phyloP scores from a whole-genome alignment of 192 early-diverging fungal species.

The Coemansia sp. region DNA sequence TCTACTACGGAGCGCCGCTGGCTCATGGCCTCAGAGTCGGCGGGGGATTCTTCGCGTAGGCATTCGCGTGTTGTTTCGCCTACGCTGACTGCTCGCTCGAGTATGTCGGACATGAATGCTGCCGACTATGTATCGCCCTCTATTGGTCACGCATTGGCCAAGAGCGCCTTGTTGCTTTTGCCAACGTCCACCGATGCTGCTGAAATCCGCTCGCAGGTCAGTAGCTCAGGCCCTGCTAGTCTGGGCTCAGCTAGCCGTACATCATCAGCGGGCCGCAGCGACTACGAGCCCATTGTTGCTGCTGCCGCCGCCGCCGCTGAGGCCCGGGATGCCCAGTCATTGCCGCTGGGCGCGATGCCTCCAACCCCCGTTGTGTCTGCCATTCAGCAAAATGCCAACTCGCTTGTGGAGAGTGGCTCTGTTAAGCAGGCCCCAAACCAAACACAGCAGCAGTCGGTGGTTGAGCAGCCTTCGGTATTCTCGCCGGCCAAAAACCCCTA shows the following conservation, averaged over 20 bases:
- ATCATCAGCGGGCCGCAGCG: background rate
- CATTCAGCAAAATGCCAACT: background rate
- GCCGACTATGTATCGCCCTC: background rate
- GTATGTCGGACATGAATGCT: slow-evolving; percentile 35
- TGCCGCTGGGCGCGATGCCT: background rate
- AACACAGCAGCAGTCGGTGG: background rate
- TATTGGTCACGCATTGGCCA: slow-evolving; percentile 13
- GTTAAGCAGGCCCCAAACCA: background rate
- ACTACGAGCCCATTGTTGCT: background rate
- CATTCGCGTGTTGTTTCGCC: slow-evolving; percentile 37
- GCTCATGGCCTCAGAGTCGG: slow-evolving; percentile 30
- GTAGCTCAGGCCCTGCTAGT: background rate
- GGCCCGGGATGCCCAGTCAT: background rate
- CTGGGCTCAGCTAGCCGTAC: background rate
- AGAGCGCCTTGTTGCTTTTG: slow-evolving; percentile 3
- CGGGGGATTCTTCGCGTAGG: slow-evolving; percentile 20
- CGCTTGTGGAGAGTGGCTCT: background rate
- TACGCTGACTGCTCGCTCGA: slow-evolving; percentile 35
- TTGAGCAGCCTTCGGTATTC: background rate
- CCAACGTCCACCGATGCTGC: slow-evolving; percentile 1
- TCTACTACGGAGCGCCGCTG: slow-evolving; percentile 51
- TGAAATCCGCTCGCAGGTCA: background rate
- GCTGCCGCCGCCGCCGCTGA: background rate
- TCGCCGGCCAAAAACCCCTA: slow-evolving; percentile 6
- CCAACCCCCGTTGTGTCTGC: background rate